Base-by-base conservation (phyloP, 352 stramenopile species). In the Phytophthora sansomeana region DNA sequence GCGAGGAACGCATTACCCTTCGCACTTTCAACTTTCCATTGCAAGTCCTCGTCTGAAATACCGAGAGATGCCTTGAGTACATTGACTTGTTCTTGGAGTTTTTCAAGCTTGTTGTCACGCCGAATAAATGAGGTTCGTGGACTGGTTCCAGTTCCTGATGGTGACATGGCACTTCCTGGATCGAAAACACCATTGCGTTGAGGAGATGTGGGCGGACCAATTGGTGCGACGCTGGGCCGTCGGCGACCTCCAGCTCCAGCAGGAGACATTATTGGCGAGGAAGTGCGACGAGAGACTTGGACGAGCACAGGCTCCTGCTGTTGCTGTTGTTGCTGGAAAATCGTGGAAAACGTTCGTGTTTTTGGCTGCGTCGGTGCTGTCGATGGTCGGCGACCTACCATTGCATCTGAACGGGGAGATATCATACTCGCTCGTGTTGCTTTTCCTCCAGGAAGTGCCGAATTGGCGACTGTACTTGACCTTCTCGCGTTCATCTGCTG, bases 21-120 rank as follows among this genome's bases (percentile, higher is more conserved):
- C 17, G 83, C 62, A 47, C 80, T 91, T 47, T 94, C 83, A 26
- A 94, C 80, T 58, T 90, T 90, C 85, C 83, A 94, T 43, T 88
- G 73, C 28, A 93, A 71, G 17, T 93, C 85, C 69, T 93, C 85
- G 11, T 93, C 85, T 8, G 80, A 89, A 17, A 93, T 74, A 4
- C 85, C 85, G 4, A 93, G 68, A 16, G 78, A 81, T 13, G 83
- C 86, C 46, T 93, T 93, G 19, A 93, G 70, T 7, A 93, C 78
- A 5, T 78, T 83, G 49, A 93, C 77, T 39, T 93, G 85, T 59
- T 93, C 85, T 24, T 90, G 74, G 5, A 93, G 67, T 28, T 77
- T 74, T 51, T 90, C 78, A 43, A 91, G 74, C 36, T 87, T 87
- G 53, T 76, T 83, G 33, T 89, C 76, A 21, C 76, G 77, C 11